Base-by-base conservation (phyloP, 345 rosid genomes). In the Camelina laxa region DNA sequence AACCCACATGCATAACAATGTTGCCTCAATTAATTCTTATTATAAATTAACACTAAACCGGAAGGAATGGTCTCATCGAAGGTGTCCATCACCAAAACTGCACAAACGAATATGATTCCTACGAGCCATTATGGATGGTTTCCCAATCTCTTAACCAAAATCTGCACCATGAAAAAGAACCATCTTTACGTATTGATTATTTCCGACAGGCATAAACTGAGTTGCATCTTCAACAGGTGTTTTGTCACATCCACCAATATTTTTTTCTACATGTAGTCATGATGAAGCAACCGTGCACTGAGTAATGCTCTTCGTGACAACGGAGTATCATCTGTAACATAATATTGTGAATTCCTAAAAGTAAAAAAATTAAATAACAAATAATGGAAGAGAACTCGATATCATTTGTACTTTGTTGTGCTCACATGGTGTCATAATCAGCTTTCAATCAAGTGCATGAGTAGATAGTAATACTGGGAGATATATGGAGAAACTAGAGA, bases 171-270 rank as follows among this genome's bases (percentile, higher is more conserved):
- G 4, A 35, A 20, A 54, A 54, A 42, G 69, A 64, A 64, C 57
- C 77, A 73, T 73, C 70, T 73, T 73, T 65, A 64, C 45, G 77
- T 73, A 54, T 44, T 14, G 27, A 7, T 65, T 74, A 38, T 74
- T 10, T 41, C 77, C 64, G 70, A 64, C 70, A 73, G 21, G 70
- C 13, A 39, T 51, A 13, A 55, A 33, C 38, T 44, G 47, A 35
- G 38, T 42, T 64, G 57, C 65, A 73, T 55, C 45, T 64, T 31
- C 10, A 21, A 30, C 56, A 73, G 22, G 9, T 48, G 35, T 17
- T 65, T 31, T 56, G 45, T 13, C 44, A 61, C 51, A 27, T 44
- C 35, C 54, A 51, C 45, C 30, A 62, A 17, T 72, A 53, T 5
- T 48, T 35, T 65, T 24, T 41, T 50, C 30, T 21, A 38, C 61